A percentile compares a stretch with the other conserved stretches of the same genome.
phyloP scores from a whole-genome alignment of 2,329 filamentous ascomycete species.

The Mycosphaerella sp. region DNA sequence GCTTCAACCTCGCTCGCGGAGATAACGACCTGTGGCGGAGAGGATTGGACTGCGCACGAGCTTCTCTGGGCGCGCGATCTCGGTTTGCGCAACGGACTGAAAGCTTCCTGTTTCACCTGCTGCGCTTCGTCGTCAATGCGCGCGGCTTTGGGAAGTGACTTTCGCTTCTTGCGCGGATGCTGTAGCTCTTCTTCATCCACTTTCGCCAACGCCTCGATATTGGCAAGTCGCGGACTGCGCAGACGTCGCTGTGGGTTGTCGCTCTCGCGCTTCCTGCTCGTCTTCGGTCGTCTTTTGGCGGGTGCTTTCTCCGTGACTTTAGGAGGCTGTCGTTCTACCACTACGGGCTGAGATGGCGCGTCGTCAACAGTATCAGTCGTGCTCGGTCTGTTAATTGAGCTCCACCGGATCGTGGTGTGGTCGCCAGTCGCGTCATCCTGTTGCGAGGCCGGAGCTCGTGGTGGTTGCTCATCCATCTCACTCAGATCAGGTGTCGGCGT shows the following conservation, averaged over 20 bases:
- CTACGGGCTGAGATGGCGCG: not conserved
- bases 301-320: not conserved
- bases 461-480: not conserved
- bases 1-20: constrained; percentile 2
- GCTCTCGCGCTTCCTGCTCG: constrained; percentile 2
- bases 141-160: constrained; percentile 5
- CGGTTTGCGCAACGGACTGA: constrained; percentile 3
- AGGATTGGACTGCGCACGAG: not conserved
- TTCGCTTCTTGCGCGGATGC: constrained; percentile 2
- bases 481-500: constrained; percentile 9
- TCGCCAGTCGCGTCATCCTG: not conserved
- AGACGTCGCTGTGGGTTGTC: constrained; percentile 2
- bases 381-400: not conserved
- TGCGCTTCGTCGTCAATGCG: not conserved
- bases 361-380: not conserved
- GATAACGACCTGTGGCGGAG: constrained; percentile 5
- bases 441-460: not conserved
- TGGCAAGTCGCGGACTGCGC: not conserved
- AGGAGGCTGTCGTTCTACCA: not conserved
- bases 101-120: not conserved
- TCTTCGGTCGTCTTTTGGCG: not conserved
- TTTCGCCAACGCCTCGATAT: not conserved
- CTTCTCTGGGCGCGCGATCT: not conserved
- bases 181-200: constrained; percentile 2
- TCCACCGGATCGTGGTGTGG: constrained; percentile 2